Evolutionary conservation across 2,329 filamentous ascomycete species (phyloP).

Genomic region (Ramichloridium luteum): DNA sequence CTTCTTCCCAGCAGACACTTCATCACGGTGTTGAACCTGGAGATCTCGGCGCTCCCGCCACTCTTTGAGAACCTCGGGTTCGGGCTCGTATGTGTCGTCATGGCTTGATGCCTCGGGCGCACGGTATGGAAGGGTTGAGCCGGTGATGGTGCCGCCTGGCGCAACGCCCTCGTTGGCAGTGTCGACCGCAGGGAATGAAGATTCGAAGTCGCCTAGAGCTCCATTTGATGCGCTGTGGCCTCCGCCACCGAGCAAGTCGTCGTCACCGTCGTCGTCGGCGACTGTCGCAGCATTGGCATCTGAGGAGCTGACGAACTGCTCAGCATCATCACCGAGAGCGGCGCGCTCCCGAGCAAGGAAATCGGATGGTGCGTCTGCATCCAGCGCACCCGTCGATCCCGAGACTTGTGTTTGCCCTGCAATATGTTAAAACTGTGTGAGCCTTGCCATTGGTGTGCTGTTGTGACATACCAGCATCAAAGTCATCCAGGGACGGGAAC

Average conservation of each 20-base stretch:
- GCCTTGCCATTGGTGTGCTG: slow-evolving; percentile 9
- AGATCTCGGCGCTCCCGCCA: slow-evolving; percentile 87
- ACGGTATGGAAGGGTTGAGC: slow-evolving; percentile 46
- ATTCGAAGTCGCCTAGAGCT: slow-evolving; percentile 58
- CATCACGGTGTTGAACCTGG: slow-evolving; percentile 68
- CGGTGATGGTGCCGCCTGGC: slow-evolving; percentile 70
- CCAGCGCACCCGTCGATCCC: slow-evolving; percentile 37
- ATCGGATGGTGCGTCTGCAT: slow-evolving; percentile 56
- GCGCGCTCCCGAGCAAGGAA: slow-evolving; percentile 90
- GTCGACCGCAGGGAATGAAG: slow-evolving; percentile 77
- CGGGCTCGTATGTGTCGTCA: slow-evolving; percentile 57
- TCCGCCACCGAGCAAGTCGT: slow-evolving; percentile 57
- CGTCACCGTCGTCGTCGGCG: slow-evolving; percentile 42
- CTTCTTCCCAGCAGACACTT: slow-evolving; percentile 72
- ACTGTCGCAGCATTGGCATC: slow-evolving; percentile 54
- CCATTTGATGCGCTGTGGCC: slow-evolving; percentile 28
- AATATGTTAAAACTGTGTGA: slow-evolving; percentile 5
- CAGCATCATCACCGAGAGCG: slow-evolving; percentile 79
- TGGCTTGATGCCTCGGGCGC: slow-evolving; percentile 33
- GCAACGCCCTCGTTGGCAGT: slow-evolving; percentile 60
- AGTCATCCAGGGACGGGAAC: slow-evolving; percentile 41
- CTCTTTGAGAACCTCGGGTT: slow-evolving; percentile 74
- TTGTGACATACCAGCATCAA: slow-evolving; percentile 35
- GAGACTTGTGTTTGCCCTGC: slow-evolving; percentile 57
- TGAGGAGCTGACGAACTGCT: slow-evolving; percentile 70